Base-by-base conservation (phyloP, 2,329 filamentous ascomycete species). In the Colletotrichum aenigma region DNA sequence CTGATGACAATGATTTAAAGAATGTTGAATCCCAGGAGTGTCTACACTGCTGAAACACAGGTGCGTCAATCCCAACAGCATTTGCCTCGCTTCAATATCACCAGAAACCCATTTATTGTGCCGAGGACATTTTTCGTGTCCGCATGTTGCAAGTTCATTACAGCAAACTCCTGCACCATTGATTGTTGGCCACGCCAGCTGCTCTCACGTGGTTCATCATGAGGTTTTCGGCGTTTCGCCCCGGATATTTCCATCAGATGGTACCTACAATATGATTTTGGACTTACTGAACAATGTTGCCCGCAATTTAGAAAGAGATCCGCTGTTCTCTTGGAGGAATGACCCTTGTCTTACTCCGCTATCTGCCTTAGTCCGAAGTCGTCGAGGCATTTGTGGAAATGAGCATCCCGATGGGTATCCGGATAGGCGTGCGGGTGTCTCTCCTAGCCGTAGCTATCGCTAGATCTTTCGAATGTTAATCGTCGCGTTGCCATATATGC, bases 131-230 rank as follows among this genome's bases (percentile, higher is more conserved):
- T 43, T 15, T 5, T 38, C 16, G 4, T 38, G 36, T 1, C 36
- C 16, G 3, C 38, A 1, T 48, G 9, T n/a, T 6, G 38, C 18
- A n/a, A n/a, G 18, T n/a, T 48, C 16, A n/a, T 38, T 18, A 0
- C 18, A 43, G 18, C 16, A 10, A 43, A 43, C 16, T 43, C 38
- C 16, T n/a, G 38, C 6, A 1, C 1, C 0, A 43, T n/a, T 18
- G 9, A 43, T n/a, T n/a, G 18, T 43, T 43, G 4, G 38, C 38
- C 38, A n/a, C 38, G 38, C 18, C 18, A 43, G 38, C 38, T 43
- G 2, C 38, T n/a, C 36, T 43, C 1, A 38, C 18, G 16, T 38
- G 7, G 36, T 1, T 38, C 2, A 1, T 0, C 15, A 5, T 38
- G 9, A 7, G 36, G 1, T 1, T 43, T 18, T 43, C 16, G 36